Evolutionary conservation across 106 monocot genomes (phyloP), one percentile per base, ranked within the genome.

Genomic region (Dendrobium nobile): DNA sequence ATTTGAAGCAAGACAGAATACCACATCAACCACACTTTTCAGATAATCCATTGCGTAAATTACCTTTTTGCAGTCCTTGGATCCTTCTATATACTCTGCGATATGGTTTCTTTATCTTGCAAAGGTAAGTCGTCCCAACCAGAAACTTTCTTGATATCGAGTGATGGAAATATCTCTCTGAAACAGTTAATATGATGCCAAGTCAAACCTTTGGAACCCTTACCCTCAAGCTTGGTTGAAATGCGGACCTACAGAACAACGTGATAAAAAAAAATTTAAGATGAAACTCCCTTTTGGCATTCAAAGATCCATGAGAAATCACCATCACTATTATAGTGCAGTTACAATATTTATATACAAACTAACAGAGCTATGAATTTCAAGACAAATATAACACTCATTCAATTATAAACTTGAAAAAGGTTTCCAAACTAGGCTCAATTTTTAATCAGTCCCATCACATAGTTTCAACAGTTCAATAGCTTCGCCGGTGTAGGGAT

Each of bases 181-280:
- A 91, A 95, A 77, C 98, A 99, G 58, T 85, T 84, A 72, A 78
- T 77, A 80, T 99, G 98, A 74, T 91, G 84, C 92, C 95, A 99
- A 42, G 80, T 65, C 54, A 92, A 20, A 59, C 90, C 85, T 68
- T 77, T 89, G 19, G 90, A 68, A 68, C 93, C 90, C 78, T 87
- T 85, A 54, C 93, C 98, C 59, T 89, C 87, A 59, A 82, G 88
- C 77, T 93, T 95, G 54, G 85, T 82, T 68, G 95, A 99, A 73
- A 95, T 82, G 58, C 98, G 92, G 48, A 99, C 85, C 98, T 99
- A 84, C 11, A 22, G 85, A 17, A 73, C 45, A 33, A 77, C 37
- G 37, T 37, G 37, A 79, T 3, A 15, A 10, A 51, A 51, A 40
- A 47, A 81, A 72, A 43, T 27, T 6, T 72, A n/a, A 80, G 68